phyloP scores from a whole-genome alignment of 352 stramenopile genomes.

The Phytophthora constricta region DNA sequence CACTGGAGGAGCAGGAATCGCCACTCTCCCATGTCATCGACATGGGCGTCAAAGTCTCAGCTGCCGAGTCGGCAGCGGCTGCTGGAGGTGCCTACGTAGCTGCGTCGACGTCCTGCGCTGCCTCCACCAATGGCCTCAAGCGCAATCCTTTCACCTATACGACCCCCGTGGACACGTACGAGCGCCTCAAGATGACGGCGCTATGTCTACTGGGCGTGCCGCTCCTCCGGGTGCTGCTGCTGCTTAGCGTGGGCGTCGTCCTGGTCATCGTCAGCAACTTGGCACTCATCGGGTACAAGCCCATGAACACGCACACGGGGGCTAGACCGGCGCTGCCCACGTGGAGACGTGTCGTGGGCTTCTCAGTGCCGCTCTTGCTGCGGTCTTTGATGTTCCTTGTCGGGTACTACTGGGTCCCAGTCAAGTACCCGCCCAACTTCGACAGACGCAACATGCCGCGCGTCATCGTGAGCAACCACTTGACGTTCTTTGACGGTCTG shows the following conservation, averaged over 20 bases:
- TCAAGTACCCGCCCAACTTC: conserved; percentile 47
- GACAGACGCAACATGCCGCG: conserved; percentile 36
- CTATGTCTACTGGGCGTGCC: conserved; percentile 65
- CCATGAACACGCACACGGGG: conserved; percentile 42
- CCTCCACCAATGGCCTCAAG: conserved; percentile 5
- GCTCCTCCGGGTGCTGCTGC: conserved; percentile 56
- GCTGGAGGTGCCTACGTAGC: conserved; percentile 33
- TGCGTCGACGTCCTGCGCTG: conserved; percentile 23
- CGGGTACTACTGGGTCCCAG: conserved; percentile 73
- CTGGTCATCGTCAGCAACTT: conserved; percentile 51
- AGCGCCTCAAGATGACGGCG: conserved; percentile 60
- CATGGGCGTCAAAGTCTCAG: conserved; percentile 33
- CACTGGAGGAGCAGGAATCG: conserved; percentile 19
- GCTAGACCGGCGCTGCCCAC: conserved; percentile 35
- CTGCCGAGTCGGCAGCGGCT: conserved; percentile 16
- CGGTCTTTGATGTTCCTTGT: conserved; percentile 63
- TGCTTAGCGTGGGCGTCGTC: conserved; percentile 43
- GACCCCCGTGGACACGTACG: conserved; percentile 60
- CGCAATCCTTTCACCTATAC: conserved; percentile 72
- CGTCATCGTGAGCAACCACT: conserved; percentile 76
- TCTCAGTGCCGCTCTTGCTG: conserved; percentile 47
- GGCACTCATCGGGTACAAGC: conserved; percentile 59
- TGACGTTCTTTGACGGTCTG: conserved; percentile 71
- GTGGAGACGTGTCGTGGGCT: conserved; percentile 52
- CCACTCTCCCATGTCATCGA: conserved; percentile 27